These are phyloP conservation scores for Xylaria castorea DNA, from an alignment of 495 filamentous ascomycete species.

Conservation along the genomic window DNA sequence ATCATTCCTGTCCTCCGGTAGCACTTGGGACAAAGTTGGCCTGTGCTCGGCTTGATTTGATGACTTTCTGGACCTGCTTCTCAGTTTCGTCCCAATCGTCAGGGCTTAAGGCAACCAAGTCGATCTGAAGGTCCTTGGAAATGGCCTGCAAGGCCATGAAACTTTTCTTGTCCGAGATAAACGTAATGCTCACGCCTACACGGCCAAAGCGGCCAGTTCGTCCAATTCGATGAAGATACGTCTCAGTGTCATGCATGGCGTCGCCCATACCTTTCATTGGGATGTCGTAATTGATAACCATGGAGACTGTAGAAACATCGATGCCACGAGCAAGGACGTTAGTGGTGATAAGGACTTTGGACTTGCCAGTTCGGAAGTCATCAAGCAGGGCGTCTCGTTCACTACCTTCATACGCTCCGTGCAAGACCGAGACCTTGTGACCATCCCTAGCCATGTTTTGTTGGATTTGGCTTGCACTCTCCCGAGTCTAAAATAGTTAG, in stretches of 20 bases:
- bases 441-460: slow-evolving; percentile 84
- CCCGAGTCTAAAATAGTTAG: slow-evolving; percentile 67
- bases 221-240: slow-evolving; percentile 97
- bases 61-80: slow-evolving; percentile 75
- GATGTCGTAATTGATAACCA: slow-evolving; percentile 96
- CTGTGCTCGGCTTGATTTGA: slow-evolving; percentile 79
- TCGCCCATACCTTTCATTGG: slow-evolving; percentile 63
- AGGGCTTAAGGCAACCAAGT: slow-evolving; percentile 56
- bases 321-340: slow-evolving; percentile 97
- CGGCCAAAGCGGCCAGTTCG: slow-evolving; percentile 97
- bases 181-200: slow-evolving; percentile 93
- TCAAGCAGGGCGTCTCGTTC: slow-evolving; percentile 88
- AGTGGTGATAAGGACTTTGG: slow-evolving; percentile 98
- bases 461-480: slow-evolving; percentile 82
- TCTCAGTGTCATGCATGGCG: slow-evolving; percentile 76
- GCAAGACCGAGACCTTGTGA: slow-evolving; percentile 88
- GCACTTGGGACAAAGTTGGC: slow-evolving; percentile 59
- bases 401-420: slow-evolving; percentile 80
- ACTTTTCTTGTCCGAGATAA: slow-evolving; percentile 80
- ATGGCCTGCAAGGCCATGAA: slow-evolving; percentile 80
- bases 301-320: slow-evolving; percentile 93
- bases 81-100: slow-evolving; percentile 91
- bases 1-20: slow-evolving; percentile 10
- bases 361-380: slow-evolving; percentile 80
- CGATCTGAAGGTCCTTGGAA: slow-evolving; percentile 68